Base-by-base conservation (phyloP, 495 filamentous ascomycete species). In the Penicillium simplicissimum region DNA sequence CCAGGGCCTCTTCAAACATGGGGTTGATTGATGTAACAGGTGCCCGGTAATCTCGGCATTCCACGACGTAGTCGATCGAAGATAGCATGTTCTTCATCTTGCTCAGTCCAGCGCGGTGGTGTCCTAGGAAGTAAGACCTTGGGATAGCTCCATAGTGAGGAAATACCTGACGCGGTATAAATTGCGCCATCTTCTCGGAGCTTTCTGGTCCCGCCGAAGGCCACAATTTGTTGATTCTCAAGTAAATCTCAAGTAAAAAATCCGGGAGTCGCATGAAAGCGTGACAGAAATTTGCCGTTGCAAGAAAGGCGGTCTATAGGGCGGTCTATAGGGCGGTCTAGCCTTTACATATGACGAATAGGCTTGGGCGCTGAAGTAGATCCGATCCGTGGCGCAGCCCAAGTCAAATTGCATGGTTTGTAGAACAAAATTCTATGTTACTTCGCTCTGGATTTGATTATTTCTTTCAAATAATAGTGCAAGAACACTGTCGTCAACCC, bases 91-190 rank as follows among this genome's bases (percentile, higher is more conserved):
- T 86, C 74, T 90, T 90, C 90, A 99, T 98, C 71, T 89, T 88
- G 19, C 78, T 78, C 21, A 98, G 79, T n/a, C 90, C 95, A 37
- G 89, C 81, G 47, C 83, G 81, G 80, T 99, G 95, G 73, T 99
- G 95, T 58, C 95, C 95, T n/a, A 98, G 85, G 81, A 89, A 99
- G 80, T 97, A 99, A 58, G 96, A 95, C 25, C 91, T 86, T 14
- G 91, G 89, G 58, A 98, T 86, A 36, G 85, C 85, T 57, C 88
- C 82, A 70, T 87, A 79, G 35, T 78, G 71, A 3, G 88, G 87
- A 73, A 95, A 98, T 9, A 77, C 71, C 42, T 74, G 70, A 58
- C 95, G 91, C 1, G 96, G 92, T 17, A 88, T 65, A 74, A 98
- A 98, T 43, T 74, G 70, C 52, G 77, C 67, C 69, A 70, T 70